phyloP scores from a whole-genome alignment of 2,329 filamentous ascomycete genomes.

The Exophiala dermatitidis region DNA sequence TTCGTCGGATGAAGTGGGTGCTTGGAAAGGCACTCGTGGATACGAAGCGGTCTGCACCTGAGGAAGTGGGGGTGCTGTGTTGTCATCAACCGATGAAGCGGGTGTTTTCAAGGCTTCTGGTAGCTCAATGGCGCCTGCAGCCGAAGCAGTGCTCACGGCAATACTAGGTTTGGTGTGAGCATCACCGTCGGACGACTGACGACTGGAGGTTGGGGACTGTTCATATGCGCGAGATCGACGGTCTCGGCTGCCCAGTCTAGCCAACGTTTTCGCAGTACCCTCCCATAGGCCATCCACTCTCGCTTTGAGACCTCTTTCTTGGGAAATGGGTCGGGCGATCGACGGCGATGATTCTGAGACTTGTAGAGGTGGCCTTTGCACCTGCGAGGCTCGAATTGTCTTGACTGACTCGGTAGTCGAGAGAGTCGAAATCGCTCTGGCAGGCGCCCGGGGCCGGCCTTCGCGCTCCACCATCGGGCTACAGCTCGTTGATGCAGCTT shows the following conservation, averaged over 20 bases:
- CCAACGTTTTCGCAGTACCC: conserved; percentile 19
- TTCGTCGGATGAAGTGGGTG: conserved; percentile 22
- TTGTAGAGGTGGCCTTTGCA: conserved; percentile 22
- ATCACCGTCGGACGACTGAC: conserved; percentile 28
- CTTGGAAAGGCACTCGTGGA: conserved; percentile 10
- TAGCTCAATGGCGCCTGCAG: conserved; percentile 37
- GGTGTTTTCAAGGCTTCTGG: conserved; percentile 32
- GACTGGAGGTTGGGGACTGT: conserved; percentile 30
- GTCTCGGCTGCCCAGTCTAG: conserved; percentile 30
- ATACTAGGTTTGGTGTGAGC: conserved; percentile 38
- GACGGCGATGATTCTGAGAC: conserved; percentile 2
- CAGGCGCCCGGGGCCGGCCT: conserved; percentile 34
- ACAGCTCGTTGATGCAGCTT: conserved; percentile 20
- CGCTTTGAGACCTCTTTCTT: conserved; percentile 18
- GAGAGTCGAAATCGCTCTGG: conserved; percentile 37
- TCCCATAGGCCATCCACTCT: conserved; percentile 25
- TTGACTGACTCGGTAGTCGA: conserved; percentile 43
- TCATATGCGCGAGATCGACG: conserved; percentile 28
- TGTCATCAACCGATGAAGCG: conserved; percentile 8
- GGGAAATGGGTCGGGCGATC: conserved; percentile 11
- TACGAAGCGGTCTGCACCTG: not conserved
- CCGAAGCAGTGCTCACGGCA: conserved; percentile 40
- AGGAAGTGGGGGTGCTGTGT: conserved; percentile 7
- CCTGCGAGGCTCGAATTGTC: conserved; percentile 36
- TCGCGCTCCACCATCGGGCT: conserved; percentile 25